Conservation (phyloP, 805 yeast genomes). For the Candida yuanshanica region DNA sequence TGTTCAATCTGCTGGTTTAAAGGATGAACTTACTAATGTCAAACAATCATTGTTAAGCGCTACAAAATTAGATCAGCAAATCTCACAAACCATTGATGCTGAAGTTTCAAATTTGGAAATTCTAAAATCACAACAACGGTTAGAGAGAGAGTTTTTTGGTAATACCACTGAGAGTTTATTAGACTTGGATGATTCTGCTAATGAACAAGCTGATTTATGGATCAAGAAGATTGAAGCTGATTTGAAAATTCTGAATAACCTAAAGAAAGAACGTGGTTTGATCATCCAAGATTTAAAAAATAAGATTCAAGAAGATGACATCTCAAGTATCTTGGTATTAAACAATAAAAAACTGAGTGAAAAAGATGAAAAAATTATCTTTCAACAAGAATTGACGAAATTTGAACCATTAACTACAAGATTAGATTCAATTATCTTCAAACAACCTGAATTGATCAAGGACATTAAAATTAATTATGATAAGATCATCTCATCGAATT, state of each 20-base stretch:
- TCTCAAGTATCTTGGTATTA: constrained; percentile 65
- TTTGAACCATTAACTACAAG: constrained; percentile 65
- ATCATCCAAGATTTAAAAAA: constrained; percentile 61
- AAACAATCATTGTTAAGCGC: constrained; percentile 61
- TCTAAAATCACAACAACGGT: constrained; percentile 39
- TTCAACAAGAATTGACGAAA: constrained; percentile 69
- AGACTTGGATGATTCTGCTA: constrained; percentile 57
- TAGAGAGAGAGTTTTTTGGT: constrained; percentile 17
- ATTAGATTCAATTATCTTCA: constrained; percentile 59
- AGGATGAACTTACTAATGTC: constrained; percentile 50
- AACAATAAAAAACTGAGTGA: constrained; percentile 49
- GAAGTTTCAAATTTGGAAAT: constrained; percentile 36
- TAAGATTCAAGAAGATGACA: constrained; percentile 75
- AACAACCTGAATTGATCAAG: constrained; percentile 51
- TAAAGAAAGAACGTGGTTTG: constrained; percentile 59
- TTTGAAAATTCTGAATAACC: constrained; percentile 52
- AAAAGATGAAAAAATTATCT: constrained; percentile 52
- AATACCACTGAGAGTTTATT: constrained; percentile 41
- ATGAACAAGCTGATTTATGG: constrained; percentile 27
- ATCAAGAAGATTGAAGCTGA: constrained; percentile 50
- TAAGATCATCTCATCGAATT: constrained; percentile 35
- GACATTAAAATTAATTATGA: constrained; percentile 42
- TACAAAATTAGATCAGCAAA: constrained; percentile 48
- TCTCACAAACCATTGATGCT: constrained; percentile 42
- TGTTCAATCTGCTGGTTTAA: constrained; percentile 35